Percentiles rank a stretch among this genome's conserved stretches.
These are phyloP conservation scores for Hortiboletus flavorubellus DNA, from an alignment of 768 basidiomycete genomes.

Conservation along the genomic window DNA sequence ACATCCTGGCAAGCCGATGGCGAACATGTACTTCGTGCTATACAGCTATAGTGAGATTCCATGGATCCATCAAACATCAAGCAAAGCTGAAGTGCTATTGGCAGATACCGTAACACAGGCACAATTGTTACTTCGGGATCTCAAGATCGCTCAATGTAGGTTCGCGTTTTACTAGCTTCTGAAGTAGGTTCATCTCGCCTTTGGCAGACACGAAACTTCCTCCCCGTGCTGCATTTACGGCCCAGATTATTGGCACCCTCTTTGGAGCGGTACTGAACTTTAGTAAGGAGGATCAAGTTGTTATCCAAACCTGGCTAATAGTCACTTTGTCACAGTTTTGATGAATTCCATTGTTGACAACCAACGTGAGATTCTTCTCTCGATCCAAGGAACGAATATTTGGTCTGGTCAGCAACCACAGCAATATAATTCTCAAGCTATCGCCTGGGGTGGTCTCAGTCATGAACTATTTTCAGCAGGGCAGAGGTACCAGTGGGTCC, in stretches of 20 bases:
- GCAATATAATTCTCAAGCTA: constrained; percentile 32
- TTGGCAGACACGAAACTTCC: constrained; percentile 55
- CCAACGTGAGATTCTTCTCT: constrained; percentile 51
- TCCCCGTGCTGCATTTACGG: constrained; percentile 61
- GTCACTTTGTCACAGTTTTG: constrained; percentile 28
- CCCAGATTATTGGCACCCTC: constrained; percentile 44
- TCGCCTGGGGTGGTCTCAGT: constrained; percentile 42
- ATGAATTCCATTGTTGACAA: constrained; percentile 57
- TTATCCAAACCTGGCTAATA: constrained; percentile 45
- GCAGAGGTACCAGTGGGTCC: constrained; percentile 39
- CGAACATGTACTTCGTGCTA: constrained; percentile 42
- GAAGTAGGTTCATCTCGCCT: constrained; percentile 35
- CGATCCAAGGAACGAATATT: constrained; percentile 47
- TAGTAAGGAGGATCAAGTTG: constrained; percentile 48
- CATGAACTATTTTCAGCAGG: constrained; percentile 33
- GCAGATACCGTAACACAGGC: constrained; percentile 53
- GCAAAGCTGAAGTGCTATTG: constrained; percentile 27
- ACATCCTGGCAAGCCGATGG: constrained; percentile 39
- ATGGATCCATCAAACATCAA: constrained; percentile 35
- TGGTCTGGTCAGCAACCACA: constrained; percentile 33
- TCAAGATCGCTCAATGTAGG: constrained; percentile 41
- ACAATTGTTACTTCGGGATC: constrained; percentile 49
- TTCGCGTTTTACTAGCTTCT: constrained; percentile 5
- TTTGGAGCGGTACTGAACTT: constrained; percentile 36
- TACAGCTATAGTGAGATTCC: constrained; percentile 43